A percentile compares a stretch with the other conserved stretches of the same genome.
These are phyloP conservation scores for Monosporascus sp. DNA, from an alignment of 2,329 filamentous ascomycete species.

Conservation along the genomic window DNA sequence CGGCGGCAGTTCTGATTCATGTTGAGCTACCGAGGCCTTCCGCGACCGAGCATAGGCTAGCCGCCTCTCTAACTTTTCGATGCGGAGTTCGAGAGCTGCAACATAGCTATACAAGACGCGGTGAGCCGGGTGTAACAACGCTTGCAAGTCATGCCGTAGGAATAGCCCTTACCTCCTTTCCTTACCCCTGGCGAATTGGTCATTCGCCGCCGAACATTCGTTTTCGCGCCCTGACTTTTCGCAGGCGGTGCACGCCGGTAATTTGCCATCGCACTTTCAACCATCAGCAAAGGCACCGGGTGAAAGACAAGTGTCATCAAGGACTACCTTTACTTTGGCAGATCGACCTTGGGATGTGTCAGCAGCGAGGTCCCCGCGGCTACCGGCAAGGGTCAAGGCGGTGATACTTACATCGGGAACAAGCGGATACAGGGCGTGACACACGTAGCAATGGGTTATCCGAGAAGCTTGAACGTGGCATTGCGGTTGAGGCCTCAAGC, in stretches of 20 bases:
- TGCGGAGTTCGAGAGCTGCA: constrained; percentile 83
- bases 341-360: constrained; percentile 54
- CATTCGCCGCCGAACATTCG: constrained; percentile 90
- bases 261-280: constrained; percentile 79
- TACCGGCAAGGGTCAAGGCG: constrained; percentile 1
- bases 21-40: constrained; percentile 64
- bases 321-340: constrained; percentile 79
- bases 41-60: constrained; percentile 66
- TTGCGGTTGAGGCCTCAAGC: constrained; percentile 8
- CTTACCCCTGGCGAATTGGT: constrained; percentile 93
- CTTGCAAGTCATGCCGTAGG: not conserved
- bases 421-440: constrained; percentile 74
- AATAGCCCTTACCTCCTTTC: constrained; percentile 66
- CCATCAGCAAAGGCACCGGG: constrained; percentile 5
- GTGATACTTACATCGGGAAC: constrained; percentile 60
- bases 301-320: constrained; percentile 1
- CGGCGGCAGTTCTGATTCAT: constrained; percentile 51
- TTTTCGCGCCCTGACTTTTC: constrained; percentile 82
- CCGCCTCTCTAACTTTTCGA: constrained; percentile 80
- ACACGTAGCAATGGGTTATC: constrained; percentile 62
- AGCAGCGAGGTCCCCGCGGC: constrained; percentile 7
- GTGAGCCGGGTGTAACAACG: constrained; percentile 1
- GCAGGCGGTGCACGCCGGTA: constrained; percentile 91
- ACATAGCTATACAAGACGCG: constrained; percentile 61
- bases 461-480: constrained; percentile 37